Conservation (phyloP, 2,329 filamentous ascomycete species). For the Phoma sp. region DNA sequence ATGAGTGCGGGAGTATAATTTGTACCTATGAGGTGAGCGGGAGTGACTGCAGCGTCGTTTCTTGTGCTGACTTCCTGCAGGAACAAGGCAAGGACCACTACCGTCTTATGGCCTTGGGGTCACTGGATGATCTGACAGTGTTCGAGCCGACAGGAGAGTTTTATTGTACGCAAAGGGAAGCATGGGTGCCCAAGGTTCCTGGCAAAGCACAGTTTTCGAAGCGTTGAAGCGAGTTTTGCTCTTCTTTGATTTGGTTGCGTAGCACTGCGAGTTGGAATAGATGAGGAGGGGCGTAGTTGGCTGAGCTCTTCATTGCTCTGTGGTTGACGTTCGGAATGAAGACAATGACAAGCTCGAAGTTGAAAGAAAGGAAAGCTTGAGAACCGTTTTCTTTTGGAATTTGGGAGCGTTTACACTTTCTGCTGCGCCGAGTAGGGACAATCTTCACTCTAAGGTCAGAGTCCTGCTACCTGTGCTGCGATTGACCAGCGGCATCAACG, state of each 20-base stretch:
- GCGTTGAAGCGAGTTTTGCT: neutral
- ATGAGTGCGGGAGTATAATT: conserved; percentile 58
- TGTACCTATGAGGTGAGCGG: conserved; percentile 55
- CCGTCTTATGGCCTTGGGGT: conserved; percentile 31
- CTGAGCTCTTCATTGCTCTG: too few species aligned
- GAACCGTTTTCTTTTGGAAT: too few species aligned
- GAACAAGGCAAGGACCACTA: conserved; percentile 32
- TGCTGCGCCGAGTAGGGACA: too few species aligned
- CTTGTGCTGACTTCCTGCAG: conserved; percentile 8
- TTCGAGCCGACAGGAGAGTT: conserved; percentile 66
- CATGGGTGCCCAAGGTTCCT: conserved; percentile 33
- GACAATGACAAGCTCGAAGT: too few species aligned
- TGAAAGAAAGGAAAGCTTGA: too few species aligned
- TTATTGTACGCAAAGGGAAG: conserved; percentile 63
- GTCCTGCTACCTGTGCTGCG: too few species aligned
- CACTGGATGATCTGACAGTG: conserved; percentile 30
- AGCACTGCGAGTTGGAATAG: neutral
- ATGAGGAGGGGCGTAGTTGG: too few species aligned
- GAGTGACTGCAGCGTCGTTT: neutral
- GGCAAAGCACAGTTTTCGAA: conserved; percentile 22
- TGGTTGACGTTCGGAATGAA: too few species aligned
- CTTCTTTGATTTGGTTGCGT: neutral
- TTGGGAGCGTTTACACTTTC: too few species aligned
- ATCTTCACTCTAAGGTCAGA: too few species aligned
- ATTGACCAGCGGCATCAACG: too few species aligned